Conservation (phyloP, 139 green algal genomes). For the Chlamydomonas eustigma region DNA sequence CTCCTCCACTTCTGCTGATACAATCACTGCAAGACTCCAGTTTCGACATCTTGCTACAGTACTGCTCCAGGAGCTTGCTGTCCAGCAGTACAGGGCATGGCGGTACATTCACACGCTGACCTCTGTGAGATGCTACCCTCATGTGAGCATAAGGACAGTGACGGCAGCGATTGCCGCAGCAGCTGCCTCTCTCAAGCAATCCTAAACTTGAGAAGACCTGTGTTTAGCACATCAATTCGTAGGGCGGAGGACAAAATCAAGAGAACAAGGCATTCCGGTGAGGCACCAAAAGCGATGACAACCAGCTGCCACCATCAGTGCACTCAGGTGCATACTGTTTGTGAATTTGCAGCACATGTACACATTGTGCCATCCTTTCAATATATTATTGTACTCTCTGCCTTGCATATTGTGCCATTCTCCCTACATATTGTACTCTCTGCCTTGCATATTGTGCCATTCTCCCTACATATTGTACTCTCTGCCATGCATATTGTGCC, state of each 20-base stretch:
- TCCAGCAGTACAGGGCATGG: not conserved
- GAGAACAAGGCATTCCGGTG: no score
- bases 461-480: not conserved
- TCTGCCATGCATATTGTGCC: not conserved
- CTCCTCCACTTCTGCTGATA: no score
- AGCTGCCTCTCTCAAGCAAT: not conserved
- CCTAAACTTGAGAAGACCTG: not conserved
- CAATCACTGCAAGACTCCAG: no score
- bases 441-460: not conserved
- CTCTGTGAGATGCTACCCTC: not conserved
- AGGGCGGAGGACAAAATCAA: no score
- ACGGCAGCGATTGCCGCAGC: conserved; percentile 14
- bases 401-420: not conserved
- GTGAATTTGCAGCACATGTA: not conserved
- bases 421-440: not conserved
- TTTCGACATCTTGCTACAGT: no score
- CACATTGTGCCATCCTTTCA: not conserved
- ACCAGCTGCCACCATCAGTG: not conserved
- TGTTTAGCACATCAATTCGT: not conserved
- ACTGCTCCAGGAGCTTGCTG: not conserved
- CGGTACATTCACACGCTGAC: not conserved
- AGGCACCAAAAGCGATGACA: no score
- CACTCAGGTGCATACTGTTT: not conserved
- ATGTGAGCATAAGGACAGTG: conserved; percentile 7
- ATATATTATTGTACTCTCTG: not conserved